Conservation (phyloP, 2,329 filamentous ascomycete genomes). For the Botrytis hyacinthi region DNA sequence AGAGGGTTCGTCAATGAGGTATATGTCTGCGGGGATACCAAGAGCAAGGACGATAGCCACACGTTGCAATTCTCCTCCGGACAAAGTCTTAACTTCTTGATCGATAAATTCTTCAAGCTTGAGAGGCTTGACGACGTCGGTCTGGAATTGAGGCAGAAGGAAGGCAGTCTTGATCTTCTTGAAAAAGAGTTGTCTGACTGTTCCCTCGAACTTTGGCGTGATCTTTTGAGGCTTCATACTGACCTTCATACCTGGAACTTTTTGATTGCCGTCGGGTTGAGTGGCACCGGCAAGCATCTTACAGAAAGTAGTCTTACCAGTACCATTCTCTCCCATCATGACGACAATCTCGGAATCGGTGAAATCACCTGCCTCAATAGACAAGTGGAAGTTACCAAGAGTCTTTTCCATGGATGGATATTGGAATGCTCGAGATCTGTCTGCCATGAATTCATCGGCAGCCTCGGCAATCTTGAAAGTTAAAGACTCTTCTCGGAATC, state of each 20-base stretch:
- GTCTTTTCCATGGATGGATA: constrained; percentile 95
- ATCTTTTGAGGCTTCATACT: constrained; percentile 99
- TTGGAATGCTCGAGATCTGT: constrained; percentile 79
- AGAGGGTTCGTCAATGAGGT: constrained; percentile 96
- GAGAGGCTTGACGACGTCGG: constrained; percentile 98
- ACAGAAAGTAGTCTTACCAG: constrained; percentile 99
- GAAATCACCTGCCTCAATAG: constrained; percentile 79
- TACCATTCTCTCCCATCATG: constrained; percentile 99
- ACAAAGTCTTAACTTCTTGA: constrained; percentile 98
- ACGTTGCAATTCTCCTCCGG: constrained; percentile 98
- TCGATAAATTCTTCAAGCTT: constrained; percentile 99
- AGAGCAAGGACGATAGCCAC: constrained; percentile 97
- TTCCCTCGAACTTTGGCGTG: constrained; percentile 95
- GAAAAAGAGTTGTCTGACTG: constrained; percentile 96
- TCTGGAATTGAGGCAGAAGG: constrained; percentile 97
- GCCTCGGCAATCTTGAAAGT: constrained; percentile 93
- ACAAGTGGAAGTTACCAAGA: constrained; percentile 81
- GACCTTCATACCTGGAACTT: constrained; percentile 91
- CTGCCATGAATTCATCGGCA: constrained; percentile 80
- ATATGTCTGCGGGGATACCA: constrained; percentile 93
- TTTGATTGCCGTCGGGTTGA: constrained; percentile 78
- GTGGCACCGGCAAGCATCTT: constrained; percentile 89
- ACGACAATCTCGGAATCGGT: constrained; percentile 98
- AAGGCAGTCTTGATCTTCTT: constrained; percentile 99
- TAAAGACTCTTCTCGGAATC: constrained; percentile 94